A percentile compares a stretch with the other conserved stretches of the same genome.
Conservation (phyloP, 257 asterid genomes). For the Fraxinus quadrangulata region DNA sequence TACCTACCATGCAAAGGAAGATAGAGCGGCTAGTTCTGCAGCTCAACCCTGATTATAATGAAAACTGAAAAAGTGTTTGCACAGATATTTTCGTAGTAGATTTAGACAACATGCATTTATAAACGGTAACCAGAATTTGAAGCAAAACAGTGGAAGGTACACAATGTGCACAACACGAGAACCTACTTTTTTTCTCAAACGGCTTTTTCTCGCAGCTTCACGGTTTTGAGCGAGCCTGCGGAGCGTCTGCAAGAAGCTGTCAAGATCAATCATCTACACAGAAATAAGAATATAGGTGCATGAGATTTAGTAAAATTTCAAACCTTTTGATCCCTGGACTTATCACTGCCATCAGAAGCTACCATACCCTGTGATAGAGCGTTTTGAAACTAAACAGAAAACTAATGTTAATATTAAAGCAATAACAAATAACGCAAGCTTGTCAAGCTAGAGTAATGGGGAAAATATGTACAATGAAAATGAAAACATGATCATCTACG, state of each 20-base stretch:
- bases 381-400: constrained; percentile 59
- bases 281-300: background rate
- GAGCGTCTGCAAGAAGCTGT: constrained; percentile 48
- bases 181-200: constrained; percentile 79
- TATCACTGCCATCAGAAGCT: constrained; percentile 97
- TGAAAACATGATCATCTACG: background rate
- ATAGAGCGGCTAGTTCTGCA: background rate
- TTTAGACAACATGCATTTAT: background rate
- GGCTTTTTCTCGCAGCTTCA: constrained; percentile 98
- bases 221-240: constrained; percentile 99
- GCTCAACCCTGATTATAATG: background rate
- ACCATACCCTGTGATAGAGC: constrained; percentile 48
- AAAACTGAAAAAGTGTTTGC: background rate
- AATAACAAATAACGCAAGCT: constrained; percentile 10
- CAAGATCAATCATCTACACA: constrained; percentile 25
- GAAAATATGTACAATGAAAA: background rate
- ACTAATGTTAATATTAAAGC: constrained; percentile 16
- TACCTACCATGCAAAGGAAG: background rate
- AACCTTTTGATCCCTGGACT: constrained; percentile 97
- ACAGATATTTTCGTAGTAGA: background rate
- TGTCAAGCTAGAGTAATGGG: background rate
- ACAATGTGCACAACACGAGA: constrained; percentile 7
- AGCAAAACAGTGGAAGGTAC: constrained; percentile 12
- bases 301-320: constrained; percentile 9
- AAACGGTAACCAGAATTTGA: constrained; percentile 8